phyloP scores from a whole-genome alignment of 78 protist species.

The Dictyostelium purpureum region DNA sequence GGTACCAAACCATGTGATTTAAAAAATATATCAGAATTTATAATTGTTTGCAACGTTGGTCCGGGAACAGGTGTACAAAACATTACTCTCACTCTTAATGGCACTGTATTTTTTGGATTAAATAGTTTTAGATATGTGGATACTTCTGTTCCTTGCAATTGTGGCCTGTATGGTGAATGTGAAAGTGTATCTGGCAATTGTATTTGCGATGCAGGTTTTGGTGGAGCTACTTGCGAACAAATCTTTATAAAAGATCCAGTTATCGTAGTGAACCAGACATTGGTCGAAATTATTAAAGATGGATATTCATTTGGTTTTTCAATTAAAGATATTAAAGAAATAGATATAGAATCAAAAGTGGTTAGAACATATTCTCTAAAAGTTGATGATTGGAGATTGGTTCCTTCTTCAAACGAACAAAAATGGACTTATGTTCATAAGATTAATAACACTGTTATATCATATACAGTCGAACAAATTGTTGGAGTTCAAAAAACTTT shows the following conservation, averaged over 20 bases:
- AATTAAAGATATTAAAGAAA: background rate
- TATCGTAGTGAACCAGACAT: background rate
- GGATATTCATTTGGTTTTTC: slow-evolving; percentile 16
- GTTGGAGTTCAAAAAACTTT: background rate
- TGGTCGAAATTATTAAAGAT: background rate
- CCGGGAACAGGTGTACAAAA: background rate
- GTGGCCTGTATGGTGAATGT: slow-evolving; percentile 1
- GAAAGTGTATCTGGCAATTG: background rate
- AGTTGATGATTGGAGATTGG: background rate
- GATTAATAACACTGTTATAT: background rate
- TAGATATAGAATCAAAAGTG: background rate
- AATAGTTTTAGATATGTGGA: background rate
- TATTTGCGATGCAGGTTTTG: background rate
- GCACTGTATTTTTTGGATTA: background rate
- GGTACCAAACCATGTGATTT: background rate
- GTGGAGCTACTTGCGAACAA: background rate
- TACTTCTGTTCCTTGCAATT: background rate
- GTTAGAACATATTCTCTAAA: background rate
- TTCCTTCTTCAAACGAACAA: background rate
- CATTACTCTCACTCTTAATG: background rate
- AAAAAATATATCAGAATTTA: background rate
- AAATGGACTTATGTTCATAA: background rate
- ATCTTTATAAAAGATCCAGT: background rate
- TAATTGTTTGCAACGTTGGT: background rate
- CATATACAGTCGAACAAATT: slow-evolving; percentile 8